phyloP scores from a whole-genome alignment of 208 protist species.

The Acanthamoeba castellanii region DNA sequence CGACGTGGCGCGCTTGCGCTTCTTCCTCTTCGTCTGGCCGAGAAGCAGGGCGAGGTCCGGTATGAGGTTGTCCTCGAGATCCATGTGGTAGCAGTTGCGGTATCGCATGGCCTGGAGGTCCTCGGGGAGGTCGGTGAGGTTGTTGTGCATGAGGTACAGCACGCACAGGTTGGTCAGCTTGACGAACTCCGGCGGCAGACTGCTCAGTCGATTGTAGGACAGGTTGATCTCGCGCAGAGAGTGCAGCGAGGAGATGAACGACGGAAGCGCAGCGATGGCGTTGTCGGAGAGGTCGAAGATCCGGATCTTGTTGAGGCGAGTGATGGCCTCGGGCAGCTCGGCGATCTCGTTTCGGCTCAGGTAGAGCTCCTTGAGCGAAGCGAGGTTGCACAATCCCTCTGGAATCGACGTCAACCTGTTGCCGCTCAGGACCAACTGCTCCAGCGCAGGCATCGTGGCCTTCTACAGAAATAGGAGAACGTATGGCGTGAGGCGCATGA shows the following conservation, averaged over 20 bases:
- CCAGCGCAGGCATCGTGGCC: not conserved
- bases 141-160: constrained; percentile 73
- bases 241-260: not conserved
- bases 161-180: constrained; percentile 67
- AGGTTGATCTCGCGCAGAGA: constrained; percentile 71
- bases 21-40: constrained; percentile 37
- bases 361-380: constrained; percentile 63
- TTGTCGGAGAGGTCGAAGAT: constrained; percentile 62
- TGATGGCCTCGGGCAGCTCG: constrained; percentile 25
- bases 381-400: constrained; percentile 66
- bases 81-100: constrained; percentile 71
- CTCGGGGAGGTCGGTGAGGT: constrained; percentile 40
- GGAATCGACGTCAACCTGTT: constrained; percentile 52
- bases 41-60: constrained; percentile 1
- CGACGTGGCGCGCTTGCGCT: constrained; percentile 26
- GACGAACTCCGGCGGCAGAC: constrained; percentile 55
- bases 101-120: constrained; percentile 11
- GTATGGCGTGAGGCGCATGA: not conserved
- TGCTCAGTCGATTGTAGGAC: constrained; percentile 59
- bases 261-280: not conserved
- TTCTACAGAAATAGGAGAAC: not conserved
- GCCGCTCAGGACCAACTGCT: constrained; percentile 70
- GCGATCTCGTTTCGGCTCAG: constrained; percentile 57
- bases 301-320: constrained; percentile 10
- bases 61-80: constrained; percentile 72